Base-by-base conservation (phyloP, 73 alveolate species). In the Paramecium primaurelia region DNA sequence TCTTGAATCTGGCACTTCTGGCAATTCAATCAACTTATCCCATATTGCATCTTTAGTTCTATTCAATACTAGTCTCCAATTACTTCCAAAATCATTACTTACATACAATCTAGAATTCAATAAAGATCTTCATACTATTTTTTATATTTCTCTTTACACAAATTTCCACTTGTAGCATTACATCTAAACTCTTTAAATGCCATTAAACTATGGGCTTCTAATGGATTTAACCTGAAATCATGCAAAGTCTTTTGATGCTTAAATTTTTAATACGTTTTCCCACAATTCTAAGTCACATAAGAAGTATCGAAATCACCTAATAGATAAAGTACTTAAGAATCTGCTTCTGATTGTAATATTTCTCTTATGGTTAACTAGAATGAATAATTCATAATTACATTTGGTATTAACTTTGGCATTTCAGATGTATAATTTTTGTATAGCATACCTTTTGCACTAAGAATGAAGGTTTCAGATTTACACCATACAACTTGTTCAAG, bases 221-320 rank as follows among this genome's bases (percentile, higher is more conserved):
- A 26, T 22, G 71, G 86, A 58, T 89, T 77, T 20, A 89, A 89
- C 26, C 84, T 89, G n/a, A 71, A 71, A 89, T 89, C 94, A 71
- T 38, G 75, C 18, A 89, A 30, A 8, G 88, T 85, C 42, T 25
- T 32, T 11, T 58, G 86, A 32, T 89, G 94, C 36, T 34, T 38
- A n/a, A 89, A n/a, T 8, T 45, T 40, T 34, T 40, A 58, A 64
- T 83, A 89, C 38, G 90, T 71, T 51, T 69, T 89, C n/a, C 94
- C 94, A 89, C 94, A 89, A 30, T 89, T 83, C 45, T 71, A 28
- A 71, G 94, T 71, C 7, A 45, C 26, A 71, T 45, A 89, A 10
- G 92, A 71, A 16, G 58, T 44, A 28, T 89, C 91, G 7, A 40
- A 20, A 51, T 88, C 89, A 54, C 94, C 94, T 44, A 77, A 45